Conservation (phyloP, 208 protist genomes). For the Crithidia acanthocephali region DNA sequence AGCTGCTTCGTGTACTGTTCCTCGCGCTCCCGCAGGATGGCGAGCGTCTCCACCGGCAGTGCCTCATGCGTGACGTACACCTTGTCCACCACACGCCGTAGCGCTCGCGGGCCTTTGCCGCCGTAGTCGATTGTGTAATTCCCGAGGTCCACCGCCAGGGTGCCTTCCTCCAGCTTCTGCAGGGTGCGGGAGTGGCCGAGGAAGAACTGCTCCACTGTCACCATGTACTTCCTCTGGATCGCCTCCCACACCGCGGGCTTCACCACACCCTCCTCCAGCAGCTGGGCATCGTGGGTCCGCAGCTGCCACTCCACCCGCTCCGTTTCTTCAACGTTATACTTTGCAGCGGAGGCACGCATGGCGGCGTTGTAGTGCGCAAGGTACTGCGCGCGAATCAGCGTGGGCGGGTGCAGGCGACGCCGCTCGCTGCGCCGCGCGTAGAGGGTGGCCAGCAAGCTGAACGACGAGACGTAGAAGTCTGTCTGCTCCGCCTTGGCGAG, state of each 20-base stretch:
- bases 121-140: conserved; percentile 71
- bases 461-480: conserved; percentile 32
- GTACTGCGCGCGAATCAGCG: conserved; percentile 82
- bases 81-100: conserved; percentile 67
- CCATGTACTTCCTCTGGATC: conserved; percentile 66
- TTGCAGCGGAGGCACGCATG: conserved; percentile 61
- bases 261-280: conserved; percentile 82
- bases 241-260: conserved; percentile 81
- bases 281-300: conserved; percentile 61
- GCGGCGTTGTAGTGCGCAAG: conserved; percentile 72
- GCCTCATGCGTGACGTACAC: conserved; percentile 62
- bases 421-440: conserved; percentile 61
- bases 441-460: conserved; percentile 55
- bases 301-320: conserved; percentile 82
- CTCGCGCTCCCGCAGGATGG: conserved; percentile 30
- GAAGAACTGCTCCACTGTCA: conserved; percentile 74
- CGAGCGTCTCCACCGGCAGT: conserved; percentile 17
- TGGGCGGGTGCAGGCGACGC: conserved; percentile 69
- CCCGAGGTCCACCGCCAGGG: conserved; percentile 51
- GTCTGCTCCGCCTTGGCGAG: conserved; percentile 48
- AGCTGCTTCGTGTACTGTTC: conserved; percentile 41
- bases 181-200: conserved; percentile 55
- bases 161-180: conserved; percentile 57
- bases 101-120: conserved; percentile 75
- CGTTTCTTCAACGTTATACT: conserved; percentile 67